Conservation (phyloP, 169 alveolate genomes). For the Prorocentrum cordatum region DNA sequence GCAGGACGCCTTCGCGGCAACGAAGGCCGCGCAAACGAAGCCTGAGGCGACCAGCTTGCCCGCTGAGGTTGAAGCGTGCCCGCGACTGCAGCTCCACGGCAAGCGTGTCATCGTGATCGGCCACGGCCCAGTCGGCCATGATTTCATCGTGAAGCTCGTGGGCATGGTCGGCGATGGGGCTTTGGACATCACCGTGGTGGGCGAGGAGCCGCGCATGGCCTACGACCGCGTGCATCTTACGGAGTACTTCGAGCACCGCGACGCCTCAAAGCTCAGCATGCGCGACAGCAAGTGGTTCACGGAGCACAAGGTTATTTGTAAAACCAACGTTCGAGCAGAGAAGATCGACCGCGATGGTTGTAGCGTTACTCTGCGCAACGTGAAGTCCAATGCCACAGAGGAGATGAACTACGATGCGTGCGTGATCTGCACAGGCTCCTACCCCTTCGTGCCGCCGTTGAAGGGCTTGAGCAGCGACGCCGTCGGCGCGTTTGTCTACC, state of each 20-base stretch:
- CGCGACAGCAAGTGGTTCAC: neutral
- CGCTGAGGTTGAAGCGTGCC: neutral
- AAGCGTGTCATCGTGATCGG: neutral
- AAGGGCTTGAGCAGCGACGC: neutral
- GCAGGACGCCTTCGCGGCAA: neutral
- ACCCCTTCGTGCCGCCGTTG: constrained; percentile 38
- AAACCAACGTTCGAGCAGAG: constrained; percentile 12
- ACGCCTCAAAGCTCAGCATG: neutral
- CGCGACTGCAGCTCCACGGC: neutral
- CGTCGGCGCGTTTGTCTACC: constrained; percentile 13
- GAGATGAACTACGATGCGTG: neutral
- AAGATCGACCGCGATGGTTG: neutral
- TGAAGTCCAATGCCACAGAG: neutral
- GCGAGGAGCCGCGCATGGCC: constrained; percentile 1
- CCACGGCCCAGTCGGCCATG: neutral
- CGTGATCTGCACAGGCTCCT: constrained; percentile 36
- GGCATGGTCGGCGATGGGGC: neutral
- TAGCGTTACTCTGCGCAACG: neutral
- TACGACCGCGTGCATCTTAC: neutral
- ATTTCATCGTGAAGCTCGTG: neutral
- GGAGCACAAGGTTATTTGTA: neutral
- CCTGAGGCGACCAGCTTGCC: too few relatives aligned
- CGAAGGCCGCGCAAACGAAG: too few relatives aligned
- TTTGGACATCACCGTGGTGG: neutral
- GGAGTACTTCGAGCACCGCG: constrained; percentile 2